phyloP scores from a whole-genome alignment of 2,329 filamentous ascomycete species.

The Xylaria sp. region DNA sequence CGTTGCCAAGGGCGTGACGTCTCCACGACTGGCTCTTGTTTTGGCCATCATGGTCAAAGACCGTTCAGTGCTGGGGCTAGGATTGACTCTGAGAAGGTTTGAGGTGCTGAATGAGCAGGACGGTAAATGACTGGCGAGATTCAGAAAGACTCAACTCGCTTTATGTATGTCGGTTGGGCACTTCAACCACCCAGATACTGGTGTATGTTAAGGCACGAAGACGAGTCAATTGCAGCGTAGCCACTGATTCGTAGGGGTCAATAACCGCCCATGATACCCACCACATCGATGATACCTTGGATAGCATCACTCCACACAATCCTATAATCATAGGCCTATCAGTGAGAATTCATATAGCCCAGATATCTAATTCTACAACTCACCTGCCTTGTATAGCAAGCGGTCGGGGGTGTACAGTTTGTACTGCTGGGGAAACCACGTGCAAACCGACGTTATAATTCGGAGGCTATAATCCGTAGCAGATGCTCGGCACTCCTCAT shows the following conservation, averaged over 20 bases:
- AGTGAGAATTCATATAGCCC: slow-evolving; percentile 6
- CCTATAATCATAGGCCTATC: not conserved
- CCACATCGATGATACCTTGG: slow-evolving; percentile 9
- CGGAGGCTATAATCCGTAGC: not conserved
- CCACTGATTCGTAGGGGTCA: slow-evolving; percentile 9
- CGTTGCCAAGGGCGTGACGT: not conserved
- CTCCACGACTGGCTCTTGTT: not conserved
- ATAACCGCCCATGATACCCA: slow-evolving; percentile 17
- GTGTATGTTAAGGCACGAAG: slow-evolving; percentile 1
- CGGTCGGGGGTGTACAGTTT: slow-evolving; percentile 5
- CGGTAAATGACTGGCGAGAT: slow-evolving; percentile 1
- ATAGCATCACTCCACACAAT: slow-evolving; percentile 10
- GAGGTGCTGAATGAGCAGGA: slow-evolving; percentile 7
- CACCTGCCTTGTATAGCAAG: slow-evolving; percentile 11
- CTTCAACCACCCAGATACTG: slow-evolving; percentile 2
- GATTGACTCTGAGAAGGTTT: slow-evolving; percentile 5
- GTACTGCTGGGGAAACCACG: slow-evolving; percentile 10
- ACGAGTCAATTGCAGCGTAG: slow-evolving; percentile 7
- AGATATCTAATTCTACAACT: slow-evolving; percentile 4
- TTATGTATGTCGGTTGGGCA: slow-evolving; percentile 12
- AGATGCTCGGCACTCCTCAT: slow-evolving; percentile 10
- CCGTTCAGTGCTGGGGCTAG: not conserved
- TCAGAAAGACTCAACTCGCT: not conserved
- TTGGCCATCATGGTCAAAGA: slow-evolving; percentile 4
- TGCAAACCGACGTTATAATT: slow-evolving; percentile 9